Evolutionary conservation across 139 green algal species (phyloP).

Genomic region (Micractinium conductrix): DNA sequence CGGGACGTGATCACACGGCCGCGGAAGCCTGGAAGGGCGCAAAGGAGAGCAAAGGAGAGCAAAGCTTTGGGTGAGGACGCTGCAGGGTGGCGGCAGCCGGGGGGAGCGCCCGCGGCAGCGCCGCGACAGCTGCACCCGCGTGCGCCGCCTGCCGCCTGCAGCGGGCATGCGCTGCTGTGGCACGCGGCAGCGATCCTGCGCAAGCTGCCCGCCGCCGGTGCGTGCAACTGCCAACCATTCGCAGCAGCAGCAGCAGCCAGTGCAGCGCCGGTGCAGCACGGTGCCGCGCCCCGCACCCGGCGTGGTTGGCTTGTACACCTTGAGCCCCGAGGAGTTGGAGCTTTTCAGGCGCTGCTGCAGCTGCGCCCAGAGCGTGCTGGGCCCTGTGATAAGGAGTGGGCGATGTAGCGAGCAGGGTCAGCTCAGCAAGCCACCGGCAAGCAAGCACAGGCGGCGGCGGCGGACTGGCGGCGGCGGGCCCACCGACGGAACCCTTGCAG

Average conservation of each 20-base stretch:
- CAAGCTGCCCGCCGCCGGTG: too few species aligned
- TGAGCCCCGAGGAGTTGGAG: conserved; percentile 58
- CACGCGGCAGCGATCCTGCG: too few species aligned
- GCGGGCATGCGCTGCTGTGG: too few species aligned
- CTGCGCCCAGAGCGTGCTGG: background rate
- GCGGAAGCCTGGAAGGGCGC: conserved; percentile 52
- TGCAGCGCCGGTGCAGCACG: too few species aligned
- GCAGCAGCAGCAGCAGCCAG: background rate
- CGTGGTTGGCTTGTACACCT: conserved; percentile 88
- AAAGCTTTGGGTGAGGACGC: background rate
- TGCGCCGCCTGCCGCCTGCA: too few species aligned
- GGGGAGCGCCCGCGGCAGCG: background rate
- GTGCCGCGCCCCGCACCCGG: conserved; percentile 63
- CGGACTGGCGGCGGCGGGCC: background rate
- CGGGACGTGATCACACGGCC: conserved; percentile 71
- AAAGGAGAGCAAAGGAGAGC: background rate
- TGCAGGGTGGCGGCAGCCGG: background rate
- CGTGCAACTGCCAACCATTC: too few species aligned
- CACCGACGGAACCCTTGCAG: background rate
- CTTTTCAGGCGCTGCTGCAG: conserved; percentile 21
- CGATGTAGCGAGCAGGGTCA: background rate
- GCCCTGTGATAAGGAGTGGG: too few species aligned
- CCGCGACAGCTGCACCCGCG: too few species aligned
- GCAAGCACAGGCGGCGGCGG: background rate
- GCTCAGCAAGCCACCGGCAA: background rate